Evolutionary conservation across 2,329 filamentous ascomycete species (phyloP), one percentile per base, ranked within the genome.

Genomic region (Fusarium udum): DNA sequence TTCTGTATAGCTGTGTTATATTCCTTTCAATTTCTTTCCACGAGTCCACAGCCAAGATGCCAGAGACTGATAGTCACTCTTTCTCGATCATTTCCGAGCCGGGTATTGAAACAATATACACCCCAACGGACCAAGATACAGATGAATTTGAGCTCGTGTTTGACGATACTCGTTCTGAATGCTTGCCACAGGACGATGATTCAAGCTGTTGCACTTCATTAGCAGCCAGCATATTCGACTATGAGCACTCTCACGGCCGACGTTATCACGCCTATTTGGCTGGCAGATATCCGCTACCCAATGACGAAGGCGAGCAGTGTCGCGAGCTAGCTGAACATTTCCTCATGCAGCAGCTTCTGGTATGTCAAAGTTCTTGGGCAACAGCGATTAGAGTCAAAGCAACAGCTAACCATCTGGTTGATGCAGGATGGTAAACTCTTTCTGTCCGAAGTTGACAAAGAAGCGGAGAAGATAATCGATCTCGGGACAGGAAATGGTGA

Each of bases 401-500:
- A 56, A 32, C 32, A 45, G 43, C 31, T 62, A 71, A 56, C 67
- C 28, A 43, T 26, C 34, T 45, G 32, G 36, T 49, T 28, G 20
- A 28, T 61, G 32, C 53, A 84, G 79, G 78, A 80, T 22, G 83
- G 84, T 6, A 80, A 81, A 39, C 78, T 86, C 22, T 83, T 83
- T 62, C 78, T 81, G 40, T 79, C 84, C 4, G 83, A 84, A 12
- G 79, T 86, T 34, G 82, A 80, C 12, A 76, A 82, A 16, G 67
- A 80, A 24, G 84, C 84, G 0, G 78, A 84, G 40, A 84, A 81
- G 56, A 84, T 87, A 37, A 78, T 87, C 18, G 85, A 87, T 48
- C 78, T 87, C 14, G 86, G 87, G 20, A 88, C 87, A 4, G 86
- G 87, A 8, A 87, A 84, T 16, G 85, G 85, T 83, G 75, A 73